A percentile compares a stretch with the other conserved stretches of the same genome.
phyloP scores from a whole-genome alignment of 495 filamentous ascomycete species.

The Penicillium cataractarum region DNA sequence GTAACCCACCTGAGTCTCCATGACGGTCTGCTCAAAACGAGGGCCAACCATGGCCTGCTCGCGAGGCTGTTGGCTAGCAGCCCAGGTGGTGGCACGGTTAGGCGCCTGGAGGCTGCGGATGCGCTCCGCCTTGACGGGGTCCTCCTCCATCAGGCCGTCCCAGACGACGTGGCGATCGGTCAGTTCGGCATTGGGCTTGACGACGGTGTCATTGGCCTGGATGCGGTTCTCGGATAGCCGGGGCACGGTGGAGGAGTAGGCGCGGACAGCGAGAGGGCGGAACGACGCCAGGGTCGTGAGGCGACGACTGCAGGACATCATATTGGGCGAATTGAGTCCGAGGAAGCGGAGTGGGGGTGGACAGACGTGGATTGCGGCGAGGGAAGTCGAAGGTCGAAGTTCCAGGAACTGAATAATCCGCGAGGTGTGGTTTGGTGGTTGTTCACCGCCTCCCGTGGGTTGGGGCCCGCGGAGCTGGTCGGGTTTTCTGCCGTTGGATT shows the following conservation, averaged over 20 bases:
- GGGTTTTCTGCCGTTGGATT: slow-evolving; percentile 30
- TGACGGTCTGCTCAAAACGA: slow-evolving; percentile 94
- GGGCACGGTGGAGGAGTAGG: slow-evolving; percentile 53
- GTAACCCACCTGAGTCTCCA: slow-evolving; percentile 80
- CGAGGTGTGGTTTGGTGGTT: slow-evolving; percentile 35
- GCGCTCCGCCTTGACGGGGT: slow-evolving; percentile 61
- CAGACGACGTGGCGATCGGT: slow-evolving; percentile 47
- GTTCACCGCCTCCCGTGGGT: slow-evolving; percentile 18
- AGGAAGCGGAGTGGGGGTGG: slow-evolving; percentile 16
- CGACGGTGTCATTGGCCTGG: slow-evolving; percentile 61
- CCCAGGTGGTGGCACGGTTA: slow-evolving; percentile 81
- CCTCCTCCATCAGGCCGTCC: slow-evolving; percentile 57
- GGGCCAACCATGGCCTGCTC: slow-evolving; percentile 86
- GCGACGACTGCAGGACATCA: slow-evolving; percentile 61
- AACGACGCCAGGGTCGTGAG: slow-evolving; percentile 44
- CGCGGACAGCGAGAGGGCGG: slow-evolving; percentile 42
- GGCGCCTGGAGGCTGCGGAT: slow-evolving; percentile 76
- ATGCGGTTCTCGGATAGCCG: slow-evolving; percentile 53
- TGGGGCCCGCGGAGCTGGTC: slow-evolving; percentile 10
- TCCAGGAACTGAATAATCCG: slow-evolving; percentile 38
- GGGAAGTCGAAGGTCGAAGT: slow-evolving; percentile 20
- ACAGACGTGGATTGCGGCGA: slow-evolving; percentile 22
- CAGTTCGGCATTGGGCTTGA: slow-evolving; percentile 63
- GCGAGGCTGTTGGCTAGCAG: slow-evolving; percentile 77
- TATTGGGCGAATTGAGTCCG: slow-evolving; percentile 44